These are phyloP conservation scores for Podospora conica DNA, from an alignment of 495 filamentous ascomycete species.

Conservation along the genomic window DNA sequence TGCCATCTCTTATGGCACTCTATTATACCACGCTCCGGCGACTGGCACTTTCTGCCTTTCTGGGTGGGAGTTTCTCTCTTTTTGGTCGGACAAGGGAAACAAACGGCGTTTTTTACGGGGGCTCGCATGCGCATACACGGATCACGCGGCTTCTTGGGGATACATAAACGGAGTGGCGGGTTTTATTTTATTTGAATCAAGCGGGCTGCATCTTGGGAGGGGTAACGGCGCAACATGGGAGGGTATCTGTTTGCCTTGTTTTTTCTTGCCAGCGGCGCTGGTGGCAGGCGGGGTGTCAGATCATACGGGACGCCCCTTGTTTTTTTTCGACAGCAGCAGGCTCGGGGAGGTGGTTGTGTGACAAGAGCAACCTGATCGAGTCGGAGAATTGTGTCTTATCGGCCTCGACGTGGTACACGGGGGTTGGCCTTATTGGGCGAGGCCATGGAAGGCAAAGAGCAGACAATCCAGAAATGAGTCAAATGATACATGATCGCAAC, in stretches of 20 bases:
- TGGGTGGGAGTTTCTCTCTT: neutral
- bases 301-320: too few relatives aligned
- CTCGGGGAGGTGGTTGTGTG: too few relatives aligned
- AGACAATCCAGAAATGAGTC: too few relatives aligned
- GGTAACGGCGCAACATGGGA: neutral
- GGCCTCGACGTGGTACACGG: too few relatives aligned
- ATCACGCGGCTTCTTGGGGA: neutral
- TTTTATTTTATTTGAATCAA: neutral
- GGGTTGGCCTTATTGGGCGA: too few relatives aligned
- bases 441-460: too few relatives aligned
- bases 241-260: neutral
- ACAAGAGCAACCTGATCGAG: too few relatives aligned
- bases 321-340: neutral
- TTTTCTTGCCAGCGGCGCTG: neutral
- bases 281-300: neutral
- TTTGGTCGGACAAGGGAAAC: neutral
- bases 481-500: neutral
- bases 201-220: neutral
- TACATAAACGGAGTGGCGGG: neutral
- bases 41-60: too few relatives aligned
- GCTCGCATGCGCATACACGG: constrained; percentile 1
- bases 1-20: too few relatives aligned
- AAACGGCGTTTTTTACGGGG: neutral
- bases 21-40: too few relatives aligned
- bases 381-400: too few relatives aligned